Evolutionary conservation across 2,329 filamentous ascomycete genomes (phyloP), one percentile per base, ranked within the genome.

Genomic region (Talaromyces albobiverticillius): DNA sequence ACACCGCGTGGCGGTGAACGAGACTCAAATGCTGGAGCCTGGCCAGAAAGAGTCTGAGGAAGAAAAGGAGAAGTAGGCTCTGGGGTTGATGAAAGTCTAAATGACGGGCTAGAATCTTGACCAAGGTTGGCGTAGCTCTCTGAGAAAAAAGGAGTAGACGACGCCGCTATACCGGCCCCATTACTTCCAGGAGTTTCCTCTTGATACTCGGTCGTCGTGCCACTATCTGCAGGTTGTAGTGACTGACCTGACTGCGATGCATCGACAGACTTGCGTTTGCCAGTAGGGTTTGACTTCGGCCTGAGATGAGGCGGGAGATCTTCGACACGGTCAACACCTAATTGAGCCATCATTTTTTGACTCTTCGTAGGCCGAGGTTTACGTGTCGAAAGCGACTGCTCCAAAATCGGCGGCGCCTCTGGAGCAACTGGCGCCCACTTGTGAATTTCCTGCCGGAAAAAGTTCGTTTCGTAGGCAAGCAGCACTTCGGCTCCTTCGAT

Each of bases 311-410:
- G 86, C 0, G 94, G 94, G 4, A 99, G 79, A 61, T 96, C 89
- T 51, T 97, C 93, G 0, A 90, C 90, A 61, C 95, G 90, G 3
- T 92, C 87, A 11, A 97, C 90, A 2, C 91, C 92, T 57, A 94
- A 84, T 63, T 94, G 88, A 1, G 85, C 85, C 78, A 99, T 87
- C 64, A 97, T 83, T 76, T 96, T 97, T 71, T 97, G 93, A 60
- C 96, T 83, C 73, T 99, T 99, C 0, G 94, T 99, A 8, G 94
- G 94, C 8, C 94, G 86, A 38, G 94, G 94, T 72, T 99, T 99
- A 55, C 94, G 84, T 4, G 94, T 99, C 47, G 92, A 96, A 59
- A 92, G 82, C 0, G 93, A 97, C 14, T 87, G 83, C 57, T 96
- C 88, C 9, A 96, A 80, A 34, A 95, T 86, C 20, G 92, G 92